Evolutionary conservation across 2,329 filamentous ascomycete genomes (phyloP).

Genomic region (Didymella arachidicola): DNA sequence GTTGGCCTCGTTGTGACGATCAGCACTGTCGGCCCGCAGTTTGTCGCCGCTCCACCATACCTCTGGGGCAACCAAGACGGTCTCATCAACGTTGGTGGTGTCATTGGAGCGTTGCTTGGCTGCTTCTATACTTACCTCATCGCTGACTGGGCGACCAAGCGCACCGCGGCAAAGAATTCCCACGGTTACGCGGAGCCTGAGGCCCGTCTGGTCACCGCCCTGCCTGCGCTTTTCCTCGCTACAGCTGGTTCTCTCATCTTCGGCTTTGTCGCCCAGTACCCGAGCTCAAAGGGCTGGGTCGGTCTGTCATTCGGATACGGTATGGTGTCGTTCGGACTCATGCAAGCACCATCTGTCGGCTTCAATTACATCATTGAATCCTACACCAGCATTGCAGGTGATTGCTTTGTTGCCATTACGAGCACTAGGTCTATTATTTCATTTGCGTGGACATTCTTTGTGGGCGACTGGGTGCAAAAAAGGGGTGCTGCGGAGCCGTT

Average conservation of each 20-base stretch:
- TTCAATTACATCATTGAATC: conserved; percentile 61
- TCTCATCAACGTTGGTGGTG: conserved; percentile 50
- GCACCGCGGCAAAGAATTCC: conserved; percentile 45
- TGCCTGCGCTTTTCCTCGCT: conserved; percentile 50
- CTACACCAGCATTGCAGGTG: conserved; percentile 57
- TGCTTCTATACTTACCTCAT: conserved; percentile 49
- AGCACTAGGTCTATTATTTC: conserved; percentile 59
- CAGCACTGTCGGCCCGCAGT: conserved; percentile 48
- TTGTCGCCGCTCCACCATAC: conserved; percentile 52
- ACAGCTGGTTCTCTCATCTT: conserved; percentile 51
- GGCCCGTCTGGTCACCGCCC: conserved; percentile 49
- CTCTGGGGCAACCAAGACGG: conserved; percentile 53
- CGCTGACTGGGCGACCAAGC: conserved; percentile 50
- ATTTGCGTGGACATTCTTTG: conserved; percentile 65
- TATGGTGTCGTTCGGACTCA: conserved; percentile 53
- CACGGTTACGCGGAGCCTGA: conserved; percentile 54
- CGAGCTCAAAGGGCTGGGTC: conserved; percentile 48
- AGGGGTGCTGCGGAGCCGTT: conserved; percentile 59
- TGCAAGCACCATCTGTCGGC: conserved; percentile 53
- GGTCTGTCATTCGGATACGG: conserved; percentile 52
- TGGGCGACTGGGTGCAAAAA: conserved; percentile 56
- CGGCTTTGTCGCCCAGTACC: conserved; percentile 52
- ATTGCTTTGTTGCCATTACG: conserved; percentile 64
- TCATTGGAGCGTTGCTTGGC: conserved; percentile 50
- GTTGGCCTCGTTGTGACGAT: conserved; percentile 53